These are phyloP conservation scores for Saccharomyces hybrid DNA, from an alignment of 1,139 yeast genomes.

Conservation along the genomic window DNA sequence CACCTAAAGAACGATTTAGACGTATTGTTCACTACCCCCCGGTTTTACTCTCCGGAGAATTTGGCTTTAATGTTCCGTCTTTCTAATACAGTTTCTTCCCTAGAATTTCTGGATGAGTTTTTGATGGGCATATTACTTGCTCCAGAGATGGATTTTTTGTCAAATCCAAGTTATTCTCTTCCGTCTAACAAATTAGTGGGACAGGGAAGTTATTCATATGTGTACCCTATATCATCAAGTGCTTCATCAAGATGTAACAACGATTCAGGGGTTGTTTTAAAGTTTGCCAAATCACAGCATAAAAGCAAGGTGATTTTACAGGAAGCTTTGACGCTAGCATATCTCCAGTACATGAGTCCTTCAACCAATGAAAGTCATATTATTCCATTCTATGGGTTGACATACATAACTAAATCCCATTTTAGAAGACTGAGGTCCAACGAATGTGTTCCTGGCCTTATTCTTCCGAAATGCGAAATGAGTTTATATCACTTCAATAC, in stretches of 20 bases:
- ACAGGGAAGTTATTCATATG: not conserved
- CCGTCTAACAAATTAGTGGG: not conserved
- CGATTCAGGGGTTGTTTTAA: not conserved
- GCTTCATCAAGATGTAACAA: not conserved
- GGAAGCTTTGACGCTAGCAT: slow-evolving; percentile 9
- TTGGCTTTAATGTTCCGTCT: not conserved
- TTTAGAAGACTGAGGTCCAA: slow-evolving; percentile 10
- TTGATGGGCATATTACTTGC: not conserved
- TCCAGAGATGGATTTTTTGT: not conserved
- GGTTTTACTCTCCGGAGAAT: not conserved
- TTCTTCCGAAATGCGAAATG: slow-evolving; percentile 11
- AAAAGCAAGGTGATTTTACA: slow-evolving; percentile 3
- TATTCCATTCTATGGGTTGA: slow-evolving; percentile 13
- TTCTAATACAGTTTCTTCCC: not conserved
- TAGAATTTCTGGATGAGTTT: not conserved
- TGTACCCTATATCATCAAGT: not conserved
- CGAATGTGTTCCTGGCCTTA: slow-evolving; percentile 15
- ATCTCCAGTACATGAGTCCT: slow-evolving; percentile 1
- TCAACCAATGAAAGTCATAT: slow-evolving; percentile 4
- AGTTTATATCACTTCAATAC: slow-evolving; percentile 10
- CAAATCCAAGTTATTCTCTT: not conserved
- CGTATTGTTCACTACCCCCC: not conserved
- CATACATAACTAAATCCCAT: slow-evolving; percentile 13
- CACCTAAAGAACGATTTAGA: not conserved
- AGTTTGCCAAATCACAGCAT: not conserved